Percentiles rank a stretch among this genome's conserved stretches.
These are phyloP conservation scores for Cyclotella cryptica DNA, from an alignment of 108 stramenopile genomes.

Conservation along the genomic window DNA sequence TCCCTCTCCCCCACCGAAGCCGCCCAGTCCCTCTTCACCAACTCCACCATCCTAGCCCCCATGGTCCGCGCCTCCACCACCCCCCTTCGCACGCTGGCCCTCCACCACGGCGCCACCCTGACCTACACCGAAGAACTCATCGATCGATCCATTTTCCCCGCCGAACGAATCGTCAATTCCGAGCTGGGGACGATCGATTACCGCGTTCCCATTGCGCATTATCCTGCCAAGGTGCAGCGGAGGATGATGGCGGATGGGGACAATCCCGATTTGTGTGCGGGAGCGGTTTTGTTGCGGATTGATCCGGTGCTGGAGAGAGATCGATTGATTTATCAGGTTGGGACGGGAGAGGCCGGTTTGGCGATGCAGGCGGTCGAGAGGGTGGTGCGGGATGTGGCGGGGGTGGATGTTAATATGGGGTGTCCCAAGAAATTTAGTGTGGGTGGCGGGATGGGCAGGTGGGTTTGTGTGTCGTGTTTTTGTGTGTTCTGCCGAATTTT, in stretches of 20 bases:
- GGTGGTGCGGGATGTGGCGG: constrained; percentile 84
- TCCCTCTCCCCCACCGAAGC: constrained; percentile 34
- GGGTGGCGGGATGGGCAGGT: constrained; percentile 91
- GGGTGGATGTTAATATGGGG: constrained; percentile 98
- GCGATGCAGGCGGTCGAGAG: constrained; percentile 84
- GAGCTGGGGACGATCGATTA: constrained; percentile 90
- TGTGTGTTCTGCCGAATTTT: background rate
- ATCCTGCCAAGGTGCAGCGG: constrained; percentile 61
- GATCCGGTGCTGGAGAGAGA: constrained; percentile 73
- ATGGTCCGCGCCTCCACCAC: constrained; percentile 95
- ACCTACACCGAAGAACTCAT: constrained; percentile 96
- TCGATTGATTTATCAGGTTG: constrained; percentile 93
- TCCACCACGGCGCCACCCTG: constrained; percentile 90
- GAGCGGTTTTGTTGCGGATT: constrained; percentile 70
- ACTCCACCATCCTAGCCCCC: constrained; percentile 78
- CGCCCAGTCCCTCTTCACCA: constrained; percentile 39
- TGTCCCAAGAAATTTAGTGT: constrained; percentile 97
- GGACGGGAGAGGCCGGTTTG: constrained; percentile 85
- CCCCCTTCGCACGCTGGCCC: constrained; percentile 88
- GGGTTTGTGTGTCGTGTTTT: background rate
- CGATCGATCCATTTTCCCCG: constrained; percentile 81
- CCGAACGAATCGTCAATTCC: constrained; percentile 71
- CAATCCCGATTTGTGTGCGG: constrained; percentile 40
- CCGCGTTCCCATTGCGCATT: constrained; percentile 57
- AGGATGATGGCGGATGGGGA: constrained; percentile 56